phyloP scores from a whole-genome alignment of 345 rosid genomes.

The Euclidium syriacum region DNA sequence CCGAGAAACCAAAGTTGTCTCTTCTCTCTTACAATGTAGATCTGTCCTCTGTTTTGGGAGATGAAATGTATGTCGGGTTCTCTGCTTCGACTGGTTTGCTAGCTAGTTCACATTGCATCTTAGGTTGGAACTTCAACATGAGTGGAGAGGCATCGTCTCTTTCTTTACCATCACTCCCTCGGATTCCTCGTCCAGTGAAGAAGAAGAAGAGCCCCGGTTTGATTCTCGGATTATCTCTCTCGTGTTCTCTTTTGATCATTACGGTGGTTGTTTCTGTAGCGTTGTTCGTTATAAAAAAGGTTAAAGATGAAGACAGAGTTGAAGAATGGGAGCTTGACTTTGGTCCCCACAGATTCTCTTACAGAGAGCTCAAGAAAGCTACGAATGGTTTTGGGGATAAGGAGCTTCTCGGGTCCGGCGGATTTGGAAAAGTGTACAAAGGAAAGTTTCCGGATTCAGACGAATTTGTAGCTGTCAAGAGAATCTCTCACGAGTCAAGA shows the following conservation, averaged over 20 bases:
- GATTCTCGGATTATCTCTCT: slow-evolving; percentile 40
- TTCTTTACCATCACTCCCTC: slow-evolving; percentile 55
- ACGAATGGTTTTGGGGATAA: slow-evolving; percentile 70
- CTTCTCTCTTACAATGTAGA: slow-evolving; percentile 60
- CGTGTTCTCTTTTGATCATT: slow-evolving; percentile 27
- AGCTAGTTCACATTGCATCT: slow-evolving; percentile 66
- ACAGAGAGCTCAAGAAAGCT: slow-evolving; percentile 70
- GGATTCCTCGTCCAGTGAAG: slow-evolving; percentile 35
- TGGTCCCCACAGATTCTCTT: slow-evolving; percentile 82
- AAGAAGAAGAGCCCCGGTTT: slow-evolving; percentile 29
- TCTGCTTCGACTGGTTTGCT: slow-evolving; percentile 84
- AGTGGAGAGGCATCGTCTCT: slow-evolving; percentile 60
- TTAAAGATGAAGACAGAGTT: slow-evolving; percentile 45
- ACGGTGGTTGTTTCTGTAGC: slow-evolving; percentile 24
- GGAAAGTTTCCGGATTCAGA: slow-evolving; percentile 53
- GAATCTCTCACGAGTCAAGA: slow-evolving; percentile 67
- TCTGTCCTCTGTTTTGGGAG: slow-evolving; percentile 48
- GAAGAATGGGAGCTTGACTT: slow-evolving; percentile 80
- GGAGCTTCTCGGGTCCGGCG: slow-evolving; percentile 82
- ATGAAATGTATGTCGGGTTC: slow-evolving; percentile 79
- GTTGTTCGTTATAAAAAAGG: slow-evolving; percentile 39
- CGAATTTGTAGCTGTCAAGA: slow-evolving; percentile 67
- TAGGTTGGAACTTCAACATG: slow-evolving; percentile 87
- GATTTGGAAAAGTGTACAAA: slow-evolving; percentile 81
- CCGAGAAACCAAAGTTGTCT: slow-evolving; percentile 51